phyloP scores from a whole-genome alignment of 208 protist genomes.

The Kentomonas sorsogonicus region DNA sequence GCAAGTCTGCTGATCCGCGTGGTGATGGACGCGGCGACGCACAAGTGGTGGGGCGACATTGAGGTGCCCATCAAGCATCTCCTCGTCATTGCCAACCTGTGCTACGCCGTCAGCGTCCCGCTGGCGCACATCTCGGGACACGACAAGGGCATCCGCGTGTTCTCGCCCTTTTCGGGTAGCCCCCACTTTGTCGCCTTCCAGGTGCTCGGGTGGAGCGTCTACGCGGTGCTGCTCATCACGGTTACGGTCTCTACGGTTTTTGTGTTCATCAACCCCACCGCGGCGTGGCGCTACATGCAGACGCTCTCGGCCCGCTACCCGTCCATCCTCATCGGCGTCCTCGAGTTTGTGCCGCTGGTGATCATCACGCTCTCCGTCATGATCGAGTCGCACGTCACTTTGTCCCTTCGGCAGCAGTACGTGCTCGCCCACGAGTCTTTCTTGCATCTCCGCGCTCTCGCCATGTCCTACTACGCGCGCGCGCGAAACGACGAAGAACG shows the following conservation, averaged over 20 bases:
- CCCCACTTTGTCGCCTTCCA: conserved; percentile 67
- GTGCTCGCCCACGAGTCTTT: conserved; percentile 37
- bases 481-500: conserved; percentile 20
- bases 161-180: conserved; percentile 55
- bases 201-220: conserved; percentile 64
- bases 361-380: conserved; percentile 69
- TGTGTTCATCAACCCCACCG: conserved; percentile 8
- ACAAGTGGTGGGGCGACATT: conserved; percentile 24
- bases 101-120: conserved; percentile 45
- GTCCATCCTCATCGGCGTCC: conserved; percentile 46
- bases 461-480: conserved; percentile 4
- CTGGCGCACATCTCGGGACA: conserved; percentile 54
- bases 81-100: conserved; percentile 26
- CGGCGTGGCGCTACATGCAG: background rate
- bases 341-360: conserved; percentile 54
- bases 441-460: conserved; percentile 13
- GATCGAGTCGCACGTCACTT: conserved; percentile 27
- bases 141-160: conserved; percentile 56
- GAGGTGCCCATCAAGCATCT: conserved; percentile 21
- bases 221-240: conserved; percentile 21
- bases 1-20: conserved; percentile 48
- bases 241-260: too few species aligned
- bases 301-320: conserved; percentile 14
- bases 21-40: conserved; percentile 40
- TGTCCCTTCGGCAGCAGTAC: conserved; percentile 16